Evolutionary conservation across 108 stramenopile genomes (phyloP), one percentile per base, ranked within the genome.

Genomic region (Pseudonitzschia delicatissima): DNA sequence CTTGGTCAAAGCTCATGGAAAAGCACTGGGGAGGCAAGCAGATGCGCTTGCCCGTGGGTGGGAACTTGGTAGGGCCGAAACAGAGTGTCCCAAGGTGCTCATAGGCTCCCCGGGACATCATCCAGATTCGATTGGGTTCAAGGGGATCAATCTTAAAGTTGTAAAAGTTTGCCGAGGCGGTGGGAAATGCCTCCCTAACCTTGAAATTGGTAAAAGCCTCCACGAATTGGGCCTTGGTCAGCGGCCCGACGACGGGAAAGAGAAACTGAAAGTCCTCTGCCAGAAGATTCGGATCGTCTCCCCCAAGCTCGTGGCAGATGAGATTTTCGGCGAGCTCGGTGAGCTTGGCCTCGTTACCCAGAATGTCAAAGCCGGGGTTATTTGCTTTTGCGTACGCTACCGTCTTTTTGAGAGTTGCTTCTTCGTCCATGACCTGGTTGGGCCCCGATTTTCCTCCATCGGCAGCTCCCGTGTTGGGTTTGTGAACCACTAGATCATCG

Each of bases 161-260:
- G 33, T 72, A 63, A 51, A 76, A 45, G 62, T 87, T 78, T 23
- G 51, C 51, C 29, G 21, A 27, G 23, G 51, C 23, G 5, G 51
- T 53, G 42, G 82, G 82, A 75, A 88, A 91, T 3, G 82, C 66
- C 12, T 82, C 77, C 17, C 74, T 47, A 23, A 91, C 47, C 40
- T 84, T 71, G 66, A 88, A 91, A 4, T 37, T 45, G 1, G 31
- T 61, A 7, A 88, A 42, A 1, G 90, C 85, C 17, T 76, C 33
- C 39, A 88, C 42, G 68, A 82, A 91, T 63, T 79, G 87, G 0
- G 69, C 63, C 45, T 73, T 77, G 11, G 35, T 45, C 20, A 91
- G 72, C 0, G 90, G 90, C 1, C 90, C 90, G 0, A 91, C 85
- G 1, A 88, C 86, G 45, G 90, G 72, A 33, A 81, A 85, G 18